Base-by-base conservation (phyloP, 2,329 filamentous ascomycete species). In the Xylaria sp. region DNA sequence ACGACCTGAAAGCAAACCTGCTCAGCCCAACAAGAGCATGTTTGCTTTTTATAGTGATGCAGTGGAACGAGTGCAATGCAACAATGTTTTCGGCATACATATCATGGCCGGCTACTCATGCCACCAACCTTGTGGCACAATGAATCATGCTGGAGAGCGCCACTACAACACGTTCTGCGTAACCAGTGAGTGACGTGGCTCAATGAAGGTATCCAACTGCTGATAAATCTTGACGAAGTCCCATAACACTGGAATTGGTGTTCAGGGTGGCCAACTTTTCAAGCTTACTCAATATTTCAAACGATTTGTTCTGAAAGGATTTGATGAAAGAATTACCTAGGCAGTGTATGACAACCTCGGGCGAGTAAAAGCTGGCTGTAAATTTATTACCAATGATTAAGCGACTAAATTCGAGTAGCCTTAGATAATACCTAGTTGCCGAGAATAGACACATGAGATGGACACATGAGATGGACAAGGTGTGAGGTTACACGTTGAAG, bases 401-500 rank as follows among this genome's bases (percentile, higher is more conserved):
- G 29, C 13, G 5, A 7, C 9, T 10, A 27, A 51, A 50, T 29
- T 50, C 27, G 13, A n/a, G 47, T 50, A 50, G n/a, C n/a, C n/a
- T n/a, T n/a, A n/a, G n/a, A n/a, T n/a, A n/a, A n/a, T n/a, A n/a
- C n/a, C n/a, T 25, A 10, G 45, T 27, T 25, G 45, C 13, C 22
- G 25, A 22, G 17, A 54, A 39, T 38, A 54, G 20, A 38, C 39
- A 9, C 29, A 42, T 42, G 22, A 42, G 11, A 38, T 42, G 36
- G 51, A 7, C 29, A 33, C 29, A 42, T 42, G 22, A 42, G 11
- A 38, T 42, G 36, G 51, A 7, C 29, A 33, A 27, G 2, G 22
- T 15, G 27, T 29, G 7, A 42, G 22, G 53, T 42, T 61, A 45
- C 57, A 60, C 45, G 10, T 39, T 7, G 36, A 50, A 31, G 56